Evolutionary conservation across 2,329 filamentous ascomycete species (phyloP).

Genomic region (Tolypocladium nubicola): DNA sequence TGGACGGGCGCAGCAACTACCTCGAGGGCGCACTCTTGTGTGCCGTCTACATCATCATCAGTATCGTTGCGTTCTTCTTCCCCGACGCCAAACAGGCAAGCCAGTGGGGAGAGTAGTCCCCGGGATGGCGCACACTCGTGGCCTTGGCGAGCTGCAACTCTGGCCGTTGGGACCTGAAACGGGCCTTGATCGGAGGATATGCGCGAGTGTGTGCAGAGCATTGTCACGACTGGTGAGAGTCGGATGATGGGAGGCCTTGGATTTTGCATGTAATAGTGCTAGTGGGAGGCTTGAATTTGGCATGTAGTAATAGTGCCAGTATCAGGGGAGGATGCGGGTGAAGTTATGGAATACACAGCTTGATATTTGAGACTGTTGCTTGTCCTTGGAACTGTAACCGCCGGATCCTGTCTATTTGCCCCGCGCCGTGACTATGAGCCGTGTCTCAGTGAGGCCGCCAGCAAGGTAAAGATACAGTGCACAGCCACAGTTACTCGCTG

Average conservation of each 20-base stretch:
- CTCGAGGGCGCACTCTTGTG: conserved; percentile 65
- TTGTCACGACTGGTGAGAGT: neutral
- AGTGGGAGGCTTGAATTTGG: neutral
- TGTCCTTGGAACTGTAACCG: neutral
- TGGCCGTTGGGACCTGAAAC: neutral
- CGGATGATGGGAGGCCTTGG: neutral
- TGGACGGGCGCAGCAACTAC: conserved; percentile 80
- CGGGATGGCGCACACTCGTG: neutral
- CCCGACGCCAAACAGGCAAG: conserved; percentile 40
- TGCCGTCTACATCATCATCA: conserved; percentile 58
- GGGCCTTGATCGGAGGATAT: neutral
- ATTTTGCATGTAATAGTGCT: neutral
- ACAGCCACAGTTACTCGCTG: too few relatives aligned
- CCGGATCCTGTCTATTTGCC: too few relatives aligned
- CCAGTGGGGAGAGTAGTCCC: conserved; percentile 15
- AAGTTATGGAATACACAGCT: neutral
- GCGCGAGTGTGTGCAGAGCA: neutral
- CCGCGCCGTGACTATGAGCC: too few relatives aligned
- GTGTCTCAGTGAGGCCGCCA: too few relatives aligned
- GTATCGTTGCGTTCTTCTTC: conserved; percentile 56
- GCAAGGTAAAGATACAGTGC: too few relatives aligned
- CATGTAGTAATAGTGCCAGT: too few relatives aligned
- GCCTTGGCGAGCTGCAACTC: neutral
- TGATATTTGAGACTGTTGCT: neutral
- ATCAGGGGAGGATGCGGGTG: neutral